A percentile compares a stretch with the other conserved stretches of the same genome.
Conservation (phyloP, 2,329 filamentous ascomycete genomes). For the Pseudocercospora vitis region DNA sequence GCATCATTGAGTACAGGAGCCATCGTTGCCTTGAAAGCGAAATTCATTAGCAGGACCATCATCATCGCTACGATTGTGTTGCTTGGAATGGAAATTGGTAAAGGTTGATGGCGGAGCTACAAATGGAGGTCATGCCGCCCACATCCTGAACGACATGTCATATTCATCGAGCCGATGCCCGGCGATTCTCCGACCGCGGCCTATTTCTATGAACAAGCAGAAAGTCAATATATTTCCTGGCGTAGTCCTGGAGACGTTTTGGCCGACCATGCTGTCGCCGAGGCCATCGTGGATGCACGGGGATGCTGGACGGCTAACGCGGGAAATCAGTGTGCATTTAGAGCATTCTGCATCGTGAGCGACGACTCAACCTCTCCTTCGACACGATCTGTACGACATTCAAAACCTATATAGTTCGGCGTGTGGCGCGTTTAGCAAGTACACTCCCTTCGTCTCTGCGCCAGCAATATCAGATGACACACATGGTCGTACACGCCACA, state of each 20-base stretch:
- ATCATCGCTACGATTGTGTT: neutral
- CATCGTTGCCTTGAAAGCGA: too few species aligned
- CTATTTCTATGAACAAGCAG: too few species aligned
- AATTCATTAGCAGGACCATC: too few species aligned
- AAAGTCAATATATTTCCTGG: too few species aligned
- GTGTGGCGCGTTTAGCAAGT: neutral
- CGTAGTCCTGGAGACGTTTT: too few species aligned
- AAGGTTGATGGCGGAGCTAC: neutral
- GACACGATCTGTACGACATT: neutral
- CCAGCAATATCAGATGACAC: slow-evolving; percentile 26
- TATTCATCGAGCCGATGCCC: neutral
- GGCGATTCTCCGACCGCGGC: too few species aligned
- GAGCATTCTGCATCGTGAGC: neutral
- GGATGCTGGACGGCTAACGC: neutral
- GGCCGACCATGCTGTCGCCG: too few species aligned
- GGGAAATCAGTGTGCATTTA: neutral
- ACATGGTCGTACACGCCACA: slow-evolving; percentile 24
- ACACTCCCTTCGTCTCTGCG: slow-evolving; percentile 20
- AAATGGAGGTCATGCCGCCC: neutral
- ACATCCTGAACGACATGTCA: neutral
- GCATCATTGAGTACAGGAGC: too few species aligned
- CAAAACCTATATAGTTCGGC: slow-evolving; percentile 8
- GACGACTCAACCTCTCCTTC: neutral
- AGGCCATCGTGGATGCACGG: too few species aligned
- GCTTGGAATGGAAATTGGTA: neutral